Base-by-base conservation (phyloP, 1,139 yeast species). In the Blastobotrys apis region DNA sequence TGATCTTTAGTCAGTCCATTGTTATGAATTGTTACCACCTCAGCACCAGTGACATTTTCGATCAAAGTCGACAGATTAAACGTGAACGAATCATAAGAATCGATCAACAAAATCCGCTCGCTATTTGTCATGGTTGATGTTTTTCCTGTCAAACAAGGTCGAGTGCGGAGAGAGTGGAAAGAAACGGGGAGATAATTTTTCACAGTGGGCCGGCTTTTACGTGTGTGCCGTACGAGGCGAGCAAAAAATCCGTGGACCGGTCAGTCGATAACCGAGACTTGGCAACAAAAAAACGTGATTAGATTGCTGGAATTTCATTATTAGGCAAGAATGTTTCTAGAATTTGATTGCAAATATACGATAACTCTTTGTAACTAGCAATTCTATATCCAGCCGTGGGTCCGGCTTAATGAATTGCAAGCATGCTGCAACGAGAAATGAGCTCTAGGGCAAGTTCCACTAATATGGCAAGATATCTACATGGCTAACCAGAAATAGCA, bases 31-130 rank as follows among this genome's bases (percentile, higher is more conserved):
- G 85, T 81, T 29, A 75, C 66, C 10, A 87, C 92, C 30, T 70
- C 64, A 31, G 76, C 74, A 0, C 71, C 72, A 0, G 84, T 73
- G 10, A 78, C 70, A 15, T 65, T 63, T 51, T 74, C 77, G n/a
- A 92, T 64, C 29, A 90, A 72, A 46, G 77, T 74, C 29, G 78
- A 77, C 44, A 92, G 75, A 60, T 92, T 92, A 66, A 78, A 84
- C 3, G 97, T 84, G 71, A 90, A 92, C 9, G 97, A 90, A 63
- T 92, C 98, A 59, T 92, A 90, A 4, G 96, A 88, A 63, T 92
- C 98, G 17, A 92, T 78, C 49, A 92, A 76, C 16, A 92, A 77
- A 45, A 86, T 76, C 21, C 31, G 15, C 6, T 19, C 32, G 16
- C 6, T 29, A 12, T 29, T 29, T 10, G 32, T 29, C 32, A 29